Percentiles rank a stretch among this genome's conserved stretches.
Evolutionary conservation across 805 yeast genomes (phyloP).

Genomic region (Ogataea trehalophila): DNA sequence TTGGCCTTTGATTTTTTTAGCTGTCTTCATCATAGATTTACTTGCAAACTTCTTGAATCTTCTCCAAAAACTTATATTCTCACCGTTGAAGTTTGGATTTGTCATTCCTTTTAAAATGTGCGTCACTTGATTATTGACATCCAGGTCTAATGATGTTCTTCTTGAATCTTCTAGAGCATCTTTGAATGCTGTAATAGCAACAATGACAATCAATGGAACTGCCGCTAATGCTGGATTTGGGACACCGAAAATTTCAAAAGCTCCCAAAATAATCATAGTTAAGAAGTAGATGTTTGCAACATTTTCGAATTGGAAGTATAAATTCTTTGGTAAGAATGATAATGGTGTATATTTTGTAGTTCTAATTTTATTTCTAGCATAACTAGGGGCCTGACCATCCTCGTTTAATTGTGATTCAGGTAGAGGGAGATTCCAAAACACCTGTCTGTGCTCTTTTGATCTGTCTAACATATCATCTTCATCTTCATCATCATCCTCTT

Average conservation of each 20-base stretch:
- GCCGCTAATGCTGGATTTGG: slow-evolving; percentile 70
- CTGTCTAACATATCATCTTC: slow-evolving; percentile 33
- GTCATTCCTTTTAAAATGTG: slow-evolving; percentile 53
- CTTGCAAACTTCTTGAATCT: slow-evolving; percentile 48
- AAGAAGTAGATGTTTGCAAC: slow-evolving; percentile 89
- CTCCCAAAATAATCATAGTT: slow-evolving; percentile 73
- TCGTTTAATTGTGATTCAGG: slow-evolving; percentile 53
- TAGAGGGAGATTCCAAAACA: slow-evolving; percentile 55
- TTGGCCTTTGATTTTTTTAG: slow-evolving; percentile 22
- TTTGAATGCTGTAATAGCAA: slow-evolving; percentile 65
- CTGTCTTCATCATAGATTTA: slow-evolving; percentile 8
- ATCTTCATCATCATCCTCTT: slow-evolving; percentile 6
- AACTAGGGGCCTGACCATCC: slow-evolving; percentile 54
- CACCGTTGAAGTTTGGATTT: slow-evolving; percentile 61
- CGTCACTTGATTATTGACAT: slow-evolving; percentile 69
- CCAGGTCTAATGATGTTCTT: slow-evolving; percentile 65
- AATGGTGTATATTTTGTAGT: slow-evolving; percentile 94
- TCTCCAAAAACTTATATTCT: slow-evolving; percentile 65
- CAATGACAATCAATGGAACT: slow-evolving; percentile 77
- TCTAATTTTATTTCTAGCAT: slow-evolving; percentile 87
- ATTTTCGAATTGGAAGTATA: slow-evolving; percentile 74
- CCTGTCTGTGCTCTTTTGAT: slow-evolving; percentile 35
- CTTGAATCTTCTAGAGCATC: slow-evolving; percentile 81
- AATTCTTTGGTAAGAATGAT: slow-evolving; percentile 81
- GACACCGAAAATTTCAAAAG: slow-evolving; percentile 73